Evolutionary conservation across 2,329 filamentous ascomycete species (phyloP), one percentile per base, ranked within the genome.

Genomic region (Epichloe brachyelytri): DNA sequence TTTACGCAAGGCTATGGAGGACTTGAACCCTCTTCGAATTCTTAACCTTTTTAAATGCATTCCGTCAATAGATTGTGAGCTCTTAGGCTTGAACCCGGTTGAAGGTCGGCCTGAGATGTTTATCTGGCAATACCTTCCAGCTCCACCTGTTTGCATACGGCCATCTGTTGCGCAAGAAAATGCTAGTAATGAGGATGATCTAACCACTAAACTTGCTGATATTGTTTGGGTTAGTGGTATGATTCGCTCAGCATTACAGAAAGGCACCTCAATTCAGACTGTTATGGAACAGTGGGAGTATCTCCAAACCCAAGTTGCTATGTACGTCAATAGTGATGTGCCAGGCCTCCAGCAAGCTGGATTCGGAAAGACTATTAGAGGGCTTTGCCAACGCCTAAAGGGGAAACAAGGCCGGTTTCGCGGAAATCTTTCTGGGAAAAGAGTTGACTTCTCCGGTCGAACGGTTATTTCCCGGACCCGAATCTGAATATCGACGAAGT

Each of bases 231-330:
- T 94, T 56, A 95, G 90, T 62, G 85, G 86, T 50, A 80, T 94
- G 59, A 88, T 98, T 55, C 83, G 86, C 47, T 85, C 87, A 20
- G 88, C 88, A 0, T 68, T 97, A 15, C 77, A 85, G 54, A 89
- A 88, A 58, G 91, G 91, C 10, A 86, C 90, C 14, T 82, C 88
- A 0, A 78, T 98, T 2, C 80, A 86, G 57, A 94, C 88, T 1
- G 86, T 97, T 51, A 94, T 97, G 83, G 93, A 98, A 65, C 89
- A 95, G 60, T 98, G 93, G 93, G 93, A 98, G 63, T 97, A 91
- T 61, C 73, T 98, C 54, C 91, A 97, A 63, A 77, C 95, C 8
- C 90, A 97, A 62, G 86, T 97, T 54, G 93, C 91, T 54, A 89
- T 97, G 77, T 97, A 98, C 65, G 91, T 98, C 66, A 97, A 98